Evolutionary conservation across 2,329 filamentous ascomycete genomes (phyloP).

Genomic region (Pseudogymnoascus sp.): DNA sequence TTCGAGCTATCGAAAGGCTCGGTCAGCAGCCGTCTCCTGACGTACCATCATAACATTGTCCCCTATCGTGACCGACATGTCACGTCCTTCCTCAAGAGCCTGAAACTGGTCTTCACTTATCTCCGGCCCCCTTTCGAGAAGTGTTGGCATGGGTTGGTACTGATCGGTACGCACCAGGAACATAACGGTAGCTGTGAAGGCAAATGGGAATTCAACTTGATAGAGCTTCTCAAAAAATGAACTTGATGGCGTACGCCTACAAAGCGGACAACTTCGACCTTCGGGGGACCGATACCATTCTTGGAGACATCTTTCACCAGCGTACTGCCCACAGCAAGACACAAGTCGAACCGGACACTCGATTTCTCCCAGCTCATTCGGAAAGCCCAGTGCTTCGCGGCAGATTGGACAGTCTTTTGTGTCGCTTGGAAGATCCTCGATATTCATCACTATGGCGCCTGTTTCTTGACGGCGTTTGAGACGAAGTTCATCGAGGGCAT

Average conservation of each 20-base stretch:
- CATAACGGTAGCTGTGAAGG: not conserved
- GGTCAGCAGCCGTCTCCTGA: not conserved
- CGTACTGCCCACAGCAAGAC: constrained; percentile 19
- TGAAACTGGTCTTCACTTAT: not conserved
- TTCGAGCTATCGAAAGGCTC: not conserved
- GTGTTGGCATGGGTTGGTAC: constrained; percentile 4
- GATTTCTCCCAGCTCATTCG: constrained; percentile 8
- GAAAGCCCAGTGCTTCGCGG: constrained; percentile 14
- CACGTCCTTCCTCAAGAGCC: not conserved
- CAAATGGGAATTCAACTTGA: not conserved
- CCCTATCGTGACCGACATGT: constrained; percentile 6
- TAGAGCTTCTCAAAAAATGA: constrained; percentile 15
- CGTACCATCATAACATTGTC: not conserved
- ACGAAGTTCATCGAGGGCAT: constrained; percentile 13
- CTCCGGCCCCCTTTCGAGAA: not conserved
- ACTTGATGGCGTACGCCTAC: constrained; percentile 14
- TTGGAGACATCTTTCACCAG: constrained; percentile 18
- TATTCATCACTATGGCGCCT: constrained; percentile 12
- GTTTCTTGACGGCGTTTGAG: constrained; percentile 3
- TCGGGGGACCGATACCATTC: constrained; percentile 13
- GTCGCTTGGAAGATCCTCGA: constrained; percentile 10
- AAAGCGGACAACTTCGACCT: constrained; percentile 15
- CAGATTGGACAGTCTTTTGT: constrained; percentile 19
- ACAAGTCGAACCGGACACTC: constrained; percentile 17
- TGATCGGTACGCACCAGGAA: not conserved